These are phyloP conservation scores for Colletotrichum limetticola DNA, from an alignment of 2,329 filamentous ascomycete species.

Conservation along the genomic window DNA sequence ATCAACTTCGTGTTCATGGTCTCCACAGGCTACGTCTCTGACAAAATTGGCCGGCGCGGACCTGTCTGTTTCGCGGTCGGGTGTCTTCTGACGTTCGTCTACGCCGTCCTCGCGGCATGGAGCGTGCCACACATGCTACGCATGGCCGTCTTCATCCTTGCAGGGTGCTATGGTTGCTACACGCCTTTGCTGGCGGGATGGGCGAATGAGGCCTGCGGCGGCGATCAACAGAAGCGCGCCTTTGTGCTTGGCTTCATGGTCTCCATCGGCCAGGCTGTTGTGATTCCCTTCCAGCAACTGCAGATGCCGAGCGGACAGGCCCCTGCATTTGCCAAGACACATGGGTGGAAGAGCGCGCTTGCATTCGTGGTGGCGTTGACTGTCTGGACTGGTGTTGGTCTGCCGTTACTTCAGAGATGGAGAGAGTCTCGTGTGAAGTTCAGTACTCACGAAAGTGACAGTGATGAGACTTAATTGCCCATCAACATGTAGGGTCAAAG, in stretches of 20 bases:
- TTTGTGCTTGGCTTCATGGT: slow-evolving; percentile 53
- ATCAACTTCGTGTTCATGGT: slow-evolving; percentile 55
- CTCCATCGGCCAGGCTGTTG: slow-evolving; percentile 48
- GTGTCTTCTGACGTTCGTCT: slow-evolving; percentile 47
- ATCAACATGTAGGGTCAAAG: too few species aligned
- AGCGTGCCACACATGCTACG: slow-evolving; percentile 47
- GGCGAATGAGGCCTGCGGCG: slow-evolving; percentile 52
- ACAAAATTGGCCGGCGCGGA: slow-evolving; percentile 48
- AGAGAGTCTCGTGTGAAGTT: slow-evolving; percentile 27
- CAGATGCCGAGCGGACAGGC: slow-evolving; percentile 50
- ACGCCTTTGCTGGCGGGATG: slow-evolving; percentile 54
- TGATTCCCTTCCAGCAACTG: slow-evolving; percentile 52
- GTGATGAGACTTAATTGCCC: slow-evolving; percentile 10
- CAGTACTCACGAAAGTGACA: slow-evolving; percentile 20
- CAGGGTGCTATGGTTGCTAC: slow-evolving; percentile 53
- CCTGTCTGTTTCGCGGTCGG: slow-evolving; percentile 50
- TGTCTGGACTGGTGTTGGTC: slow-evolving; percentile 45
- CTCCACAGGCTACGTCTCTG: slow-evolving; percentile 47
- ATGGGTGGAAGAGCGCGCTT: slow-evolving; percentile 48
- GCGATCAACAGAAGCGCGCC: slow-evolving; percentile 54
- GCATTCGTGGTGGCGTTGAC: slow-evolving; percentile 46
- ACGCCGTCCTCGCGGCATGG: slow-evolving; percentile 51
- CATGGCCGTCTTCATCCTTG: slow-evolving; percentile 52
- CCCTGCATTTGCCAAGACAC: slow-evolving; percentile 46
- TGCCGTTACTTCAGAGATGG: slow-evolving; percentile 41